Evolutionary conservation across 1,139 yeast genomes (phyloP), one percentile per base, ranked within the genome.

Genomic region (Yamadazyma atmosphaerica): DNA sequence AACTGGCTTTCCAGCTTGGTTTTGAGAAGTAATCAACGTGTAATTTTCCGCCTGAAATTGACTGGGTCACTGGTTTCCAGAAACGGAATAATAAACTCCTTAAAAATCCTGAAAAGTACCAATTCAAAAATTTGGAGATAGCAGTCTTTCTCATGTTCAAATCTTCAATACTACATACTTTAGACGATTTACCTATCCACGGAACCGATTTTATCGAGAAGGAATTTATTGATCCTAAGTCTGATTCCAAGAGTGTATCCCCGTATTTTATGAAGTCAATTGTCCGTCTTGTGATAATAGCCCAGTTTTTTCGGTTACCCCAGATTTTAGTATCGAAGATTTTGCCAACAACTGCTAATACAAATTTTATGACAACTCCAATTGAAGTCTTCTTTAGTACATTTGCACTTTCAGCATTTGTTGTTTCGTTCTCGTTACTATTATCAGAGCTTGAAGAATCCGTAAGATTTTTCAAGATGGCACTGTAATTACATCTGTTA

Each of bases 1-100:
- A 61, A 5, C 81, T 52, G 10, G 40, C 40, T 7, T 51, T 52
- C 96, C 97, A 90, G 0, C 64, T 58, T 19, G 62, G 66, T 37
- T 81, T 89, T 11, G 83, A 73, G 51, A 75, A 87, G 54, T 70
- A 87, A 1, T 70, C 42, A 7, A 56, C 37, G 12, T 32, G 33
- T 2, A 45, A 29, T 22, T 39, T 44, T 16, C 41, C 44, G 5
- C 49, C 51, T 3, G 42, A 18, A 62, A 74, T 70, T 2, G 81
- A 68, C 0, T 38, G 81, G 0, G 92, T 80, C 2, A 84, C 80
- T 14, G 34, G 30, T 53, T 85, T 83, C 69, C 90, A 90, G 51
- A 77, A 79, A 0, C 73, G 58, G 0, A 66, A 58, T 0, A 86
- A 46, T 1, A 87, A 47, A 11, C 67, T 68, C 6, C 74, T 65